Evolutionary conservation across 1,284 basidiomycete species (phyloP).

Genomic region (Pulchroboletus neoregius): DNA sequence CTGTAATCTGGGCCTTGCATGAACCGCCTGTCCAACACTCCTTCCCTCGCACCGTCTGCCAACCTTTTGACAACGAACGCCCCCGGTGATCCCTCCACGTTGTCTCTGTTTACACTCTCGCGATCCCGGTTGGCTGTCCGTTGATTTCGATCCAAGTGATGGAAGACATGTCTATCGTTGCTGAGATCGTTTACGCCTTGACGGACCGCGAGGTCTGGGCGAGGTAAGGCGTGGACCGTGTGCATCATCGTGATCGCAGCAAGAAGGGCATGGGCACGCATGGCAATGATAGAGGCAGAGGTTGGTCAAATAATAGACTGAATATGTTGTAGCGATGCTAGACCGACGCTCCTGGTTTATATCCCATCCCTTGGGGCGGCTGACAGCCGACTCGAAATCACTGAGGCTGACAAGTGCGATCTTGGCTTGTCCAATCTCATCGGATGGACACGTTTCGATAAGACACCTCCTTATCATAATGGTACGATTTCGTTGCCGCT

Average conservation of each 20-base stretch:
- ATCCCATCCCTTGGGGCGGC: conserved; percentile 20
- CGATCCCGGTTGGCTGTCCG: conserved; percentile 21
- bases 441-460: no score
- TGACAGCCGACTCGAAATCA: conserved; percentile 17
- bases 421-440: no score
- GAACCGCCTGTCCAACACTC: conserved; percentile 16
- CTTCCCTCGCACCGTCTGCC: conserved; percentile 1
- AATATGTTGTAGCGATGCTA: conserved; percentile 1
- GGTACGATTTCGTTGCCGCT: neutral
- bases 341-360: conserved; percentile 15
- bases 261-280: conserved; percentile 23
- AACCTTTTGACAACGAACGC: neutral
- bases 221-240: conserved; percentile 22
- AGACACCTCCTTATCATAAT: neutral
- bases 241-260: conserved; percentile 28
- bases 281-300: conserved; percentile 21
- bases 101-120: conserved; percentile 2
- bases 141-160: conserved; percentile 33
- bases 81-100: neutral
- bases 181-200: conserved; percentile 18
- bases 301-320: conserved; percentile 9
- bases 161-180: conserved; percentile 28
- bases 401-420: conserved; percentile 18
- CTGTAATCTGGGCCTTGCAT: conserved; percentile 31
- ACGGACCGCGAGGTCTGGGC: conserved; percentile 21